Conservation (phyloP, 2,329 filamentous ascomycete species). For the Meredithiella fracta region DNA sequence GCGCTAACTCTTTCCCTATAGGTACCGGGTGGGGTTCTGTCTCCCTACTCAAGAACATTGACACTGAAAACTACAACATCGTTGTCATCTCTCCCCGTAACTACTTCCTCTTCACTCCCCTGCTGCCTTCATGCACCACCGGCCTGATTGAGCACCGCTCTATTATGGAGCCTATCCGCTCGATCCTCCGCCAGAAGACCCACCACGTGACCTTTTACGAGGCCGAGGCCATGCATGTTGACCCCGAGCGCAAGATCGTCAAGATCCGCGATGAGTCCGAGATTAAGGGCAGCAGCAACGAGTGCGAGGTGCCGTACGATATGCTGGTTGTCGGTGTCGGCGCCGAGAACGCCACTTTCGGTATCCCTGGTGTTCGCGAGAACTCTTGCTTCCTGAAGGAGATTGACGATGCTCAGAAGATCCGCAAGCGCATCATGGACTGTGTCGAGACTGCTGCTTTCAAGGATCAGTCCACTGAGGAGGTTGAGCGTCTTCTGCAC, state of each 20-base stretch:
- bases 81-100: slow-evolving; percentile 94
- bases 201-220: slow-evolving; percentile 92
- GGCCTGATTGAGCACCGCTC: slow-evolving; percentile 96
- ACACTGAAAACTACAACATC: slow-evolving; percentile 98
- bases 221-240: slow-evolving; percentile 89
- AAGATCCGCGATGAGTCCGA: slow-evolving; percentile 86
- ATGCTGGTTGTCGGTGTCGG: slow-evolving; percentile 96
- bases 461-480: slow-evolving; percentile 81
- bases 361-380: slow-evolving; percentile 87
- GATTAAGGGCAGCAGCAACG: slow-evolving; percentile 63
- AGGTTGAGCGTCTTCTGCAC: slow-evolving; percentile 86
- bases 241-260: slow-evolving; percentile 76
- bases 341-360: slow-evolving; percentile 96
- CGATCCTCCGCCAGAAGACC: slow-evolving; percentile 90
- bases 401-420: slow-evolving; percentile 86
- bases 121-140: slow-evolving; percentile 92
- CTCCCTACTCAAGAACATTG: slow-evolving; percentile 92
- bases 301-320: slow-evolving; percentile 89
- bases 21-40: slow-evolving; percentile 93
- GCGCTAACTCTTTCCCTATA: slow-evolving; percentile 23
- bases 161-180: slow-evolving; percentile 97
- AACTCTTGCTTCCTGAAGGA: slow-evolving; percentile 98
- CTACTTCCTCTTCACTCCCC: slow-evolving; percentile 98
- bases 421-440: slow-evolving; percentile 98
- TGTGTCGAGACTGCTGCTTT: slow-evolving; percentile 97